A percentile compares a stretch with the other conserved stretches of the same genome.
Evolutionary conservation across 1,284 basidiomycete genomes (phyloP).

Genomic region (Stygiomarasmius scandens): DNA sequence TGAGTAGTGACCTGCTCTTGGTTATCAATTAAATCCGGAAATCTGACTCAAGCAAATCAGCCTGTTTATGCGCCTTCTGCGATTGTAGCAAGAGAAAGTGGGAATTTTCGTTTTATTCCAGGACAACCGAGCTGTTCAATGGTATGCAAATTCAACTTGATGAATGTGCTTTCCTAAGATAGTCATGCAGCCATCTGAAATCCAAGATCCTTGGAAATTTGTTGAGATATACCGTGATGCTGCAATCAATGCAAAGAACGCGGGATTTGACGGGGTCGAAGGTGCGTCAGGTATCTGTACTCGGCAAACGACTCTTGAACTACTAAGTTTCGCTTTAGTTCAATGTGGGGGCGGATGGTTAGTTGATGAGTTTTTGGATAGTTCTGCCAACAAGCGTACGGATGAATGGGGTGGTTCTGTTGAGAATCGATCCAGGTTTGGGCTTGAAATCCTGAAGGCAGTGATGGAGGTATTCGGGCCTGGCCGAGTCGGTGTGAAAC

Average conservation of each 20-base stretch:
- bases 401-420: slow-evolving; percentile 64
- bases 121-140: not conserved
- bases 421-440: slow-evolving; percentile 59
- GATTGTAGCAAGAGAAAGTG: slow-evolving; percentile 23
- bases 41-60: slow-evolving; percentile 14
- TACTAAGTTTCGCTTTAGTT: too few relatives aligned
- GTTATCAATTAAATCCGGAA: too few relatives aligned
- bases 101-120: slow-evolving; percentile 27
- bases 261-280: slow-evolving; percentile 71
- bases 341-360: slow-evolving; percentile 54
- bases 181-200: too few relatives aligned
- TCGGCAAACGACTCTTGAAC: too few relatives aligned
- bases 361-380: slow-evolving; percentile 60
- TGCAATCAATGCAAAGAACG: slow-evolving; percentile 56
- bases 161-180: too few relatives aligned
- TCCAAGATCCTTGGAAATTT: slow-evolving; percentile 41
- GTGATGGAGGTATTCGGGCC: slow-evolving; percentile 50
- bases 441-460: slow-evolving; percentile 51
- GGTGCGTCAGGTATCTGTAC: too few relatives aligned
- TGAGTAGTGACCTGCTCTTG: too few relatives aligned
- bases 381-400: slow-evolving; percentile 53
- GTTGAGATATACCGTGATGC: slow-evolving; percentile 51
- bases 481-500: slow-evolving; percentile 51
- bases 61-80: slow-evolving; percentile 20
- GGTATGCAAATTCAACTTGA: not conserved